Evolutionary conservation across 164 flowering plant species (phyloP).

Genomic region (Sextonia rubra): DNA sequence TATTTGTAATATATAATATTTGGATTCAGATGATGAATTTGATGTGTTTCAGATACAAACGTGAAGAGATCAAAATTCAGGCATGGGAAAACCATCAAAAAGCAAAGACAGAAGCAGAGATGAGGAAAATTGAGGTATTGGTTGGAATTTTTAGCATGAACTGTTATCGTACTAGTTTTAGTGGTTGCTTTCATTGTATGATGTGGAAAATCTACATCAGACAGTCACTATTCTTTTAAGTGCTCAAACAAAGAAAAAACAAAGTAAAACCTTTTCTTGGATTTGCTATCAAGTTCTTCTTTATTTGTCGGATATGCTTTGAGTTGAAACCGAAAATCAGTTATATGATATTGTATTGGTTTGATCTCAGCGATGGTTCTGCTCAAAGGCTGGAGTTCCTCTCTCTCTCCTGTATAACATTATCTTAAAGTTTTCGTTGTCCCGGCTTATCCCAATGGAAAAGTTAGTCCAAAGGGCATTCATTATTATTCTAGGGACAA

Average conservation of each 20-base stretch:
- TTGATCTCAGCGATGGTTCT: no score
- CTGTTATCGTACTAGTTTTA: background rate
- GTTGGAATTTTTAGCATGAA: background rate
- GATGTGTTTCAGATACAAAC: conserved; percentile 52
- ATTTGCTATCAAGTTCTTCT: no score
- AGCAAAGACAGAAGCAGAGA: conserved; percentile 79
- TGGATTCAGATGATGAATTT: conserved; percentile 2
- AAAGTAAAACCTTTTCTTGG: no score
- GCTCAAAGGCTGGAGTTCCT: background rate
- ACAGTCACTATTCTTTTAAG: background rate
- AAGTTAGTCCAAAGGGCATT: no score
- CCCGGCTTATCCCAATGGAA: no score
- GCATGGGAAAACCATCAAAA: conserved; percentile 93
- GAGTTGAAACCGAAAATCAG: no score
- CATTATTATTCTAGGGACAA: no score
- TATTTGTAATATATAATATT: no score
- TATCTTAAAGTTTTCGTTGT: no score
- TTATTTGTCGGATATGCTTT: no score
- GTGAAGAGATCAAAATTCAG: conserved; percentile 81
- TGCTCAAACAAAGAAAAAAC: no score
- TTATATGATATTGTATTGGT: no score
- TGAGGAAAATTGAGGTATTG: conserved; percentile 79
- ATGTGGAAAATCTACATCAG: background rate
- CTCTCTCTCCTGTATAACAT: background rate
- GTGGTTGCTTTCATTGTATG: background rate